A percentile compares a stretch with the other conserved stretches of the same genome.
These are phyloP conservation scores for Sporodiniella umbellata DNA, from an alignment of 371 early-diverging fungal genomes.

Conservation along the genomic window DNA sequence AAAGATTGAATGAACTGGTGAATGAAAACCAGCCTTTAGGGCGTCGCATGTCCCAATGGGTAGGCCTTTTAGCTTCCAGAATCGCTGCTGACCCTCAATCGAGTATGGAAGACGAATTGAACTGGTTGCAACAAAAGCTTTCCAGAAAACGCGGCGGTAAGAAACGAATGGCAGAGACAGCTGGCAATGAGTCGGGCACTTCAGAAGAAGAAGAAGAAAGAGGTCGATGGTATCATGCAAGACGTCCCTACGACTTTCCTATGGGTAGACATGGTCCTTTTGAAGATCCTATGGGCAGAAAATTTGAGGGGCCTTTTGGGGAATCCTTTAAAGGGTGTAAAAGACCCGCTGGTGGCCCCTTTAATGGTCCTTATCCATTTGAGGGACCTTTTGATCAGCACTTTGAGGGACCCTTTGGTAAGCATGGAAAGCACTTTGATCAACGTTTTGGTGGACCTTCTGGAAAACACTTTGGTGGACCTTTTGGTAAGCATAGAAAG, in stretches of 20 bases:
- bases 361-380: neutral
- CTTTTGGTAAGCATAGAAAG: neutral
- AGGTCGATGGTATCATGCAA: too few species aligned
- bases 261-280: neutral
- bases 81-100: neutral
- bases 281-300: too few species aligned
- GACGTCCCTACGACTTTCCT: neutral
- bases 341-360: neutral
- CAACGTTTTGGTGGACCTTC: neutral
- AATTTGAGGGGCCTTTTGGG: too few species aligned
- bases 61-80: conserved; percentile 7
- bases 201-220: neutral
- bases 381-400: neutral
- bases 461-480: neutral
- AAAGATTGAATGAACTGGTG: neutral
- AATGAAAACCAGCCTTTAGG: neutral
- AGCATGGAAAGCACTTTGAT: neutral
- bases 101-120: conserved; percentile 6
- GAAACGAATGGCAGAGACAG: neutral
- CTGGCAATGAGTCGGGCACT: neutral
- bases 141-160: neutral
- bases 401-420: neutral
- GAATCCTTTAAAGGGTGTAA: too few species aligned
- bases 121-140: neutral
- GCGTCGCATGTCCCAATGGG: conserved; percentile 1